These are phyloP conservation scores for Smittium culicis DNA, from an alignment of 371 early-diverging fungal genomes.

Conservation along the genomic window DNA sequence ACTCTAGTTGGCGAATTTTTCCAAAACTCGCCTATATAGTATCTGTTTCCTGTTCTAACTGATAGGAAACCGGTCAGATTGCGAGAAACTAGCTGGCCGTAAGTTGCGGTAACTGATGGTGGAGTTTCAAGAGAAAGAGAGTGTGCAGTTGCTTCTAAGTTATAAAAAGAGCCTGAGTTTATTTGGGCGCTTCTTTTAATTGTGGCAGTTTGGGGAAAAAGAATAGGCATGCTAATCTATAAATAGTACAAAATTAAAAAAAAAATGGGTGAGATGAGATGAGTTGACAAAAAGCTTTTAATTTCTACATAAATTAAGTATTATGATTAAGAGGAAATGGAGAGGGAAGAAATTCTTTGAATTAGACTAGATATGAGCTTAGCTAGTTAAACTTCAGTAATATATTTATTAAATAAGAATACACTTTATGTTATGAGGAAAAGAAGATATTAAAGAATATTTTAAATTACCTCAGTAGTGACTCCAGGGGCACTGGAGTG, in stretches of 20 bases:
- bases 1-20: conserved; percentile 13
- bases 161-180: conserved; percentile 4
- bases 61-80: conserved; percentile 11
- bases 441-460: no score
- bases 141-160: conserved; percentile 13
- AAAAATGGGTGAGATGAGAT: neutral
- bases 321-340: neutral
- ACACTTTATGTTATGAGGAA: no score
- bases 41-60: conserved; percentile 26
- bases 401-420: no score
- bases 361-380: no score
- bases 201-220: conserved; percentile 19
- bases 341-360: no score
- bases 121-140: conserved; percentile 19
- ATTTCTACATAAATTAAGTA: neutral
- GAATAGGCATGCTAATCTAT: neutral
- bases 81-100: conserved; percentile 8
- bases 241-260: neutral
- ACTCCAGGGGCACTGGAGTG: conserved; percentile 14
- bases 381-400: no score
- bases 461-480: conserved; percentile 13
- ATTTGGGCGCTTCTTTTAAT: conserved; percentile 14
- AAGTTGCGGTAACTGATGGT: conserved; percentile 14
- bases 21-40: conserved; percentile 22
- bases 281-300: neutral